These are phyloP conservation scores for Proliferodiscus dingleyae DNA, from an alignment of 2,329 filamentous ascomycete genomes.

Conservation along the genomic window DNA sequence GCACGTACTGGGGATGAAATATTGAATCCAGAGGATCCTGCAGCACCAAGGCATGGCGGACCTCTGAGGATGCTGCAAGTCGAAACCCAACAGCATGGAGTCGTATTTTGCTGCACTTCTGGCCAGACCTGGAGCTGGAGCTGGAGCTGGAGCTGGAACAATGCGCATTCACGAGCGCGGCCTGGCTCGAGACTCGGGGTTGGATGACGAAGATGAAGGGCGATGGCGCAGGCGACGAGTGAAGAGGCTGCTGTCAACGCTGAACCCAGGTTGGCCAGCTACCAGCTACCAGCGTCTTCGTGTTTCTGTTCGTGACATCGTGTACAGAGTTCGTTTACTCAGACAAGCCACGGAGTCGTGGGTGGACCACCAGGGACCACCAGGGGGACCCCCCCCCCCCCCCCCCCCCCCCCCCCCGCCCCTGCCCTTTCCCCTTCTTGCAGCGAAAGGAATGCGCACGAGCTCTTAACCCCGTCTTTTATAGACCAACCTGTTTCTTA, in stretches of 20 bases:
- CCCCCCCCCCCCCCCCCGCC: conserved; percentile 5
- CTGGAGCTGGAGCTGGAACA: too few relatives aligned
- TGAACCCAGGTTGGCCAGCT: too few relatives aligned
- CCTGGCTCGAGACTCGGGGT: too few relatives aligned
- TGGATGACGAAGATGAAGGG: too few relatives aligned
- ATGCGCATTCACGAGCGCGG: too few relatives aligned
- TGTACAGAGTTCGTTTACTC: neutral
- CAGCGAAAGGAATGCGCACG: conserved; percentile 6
- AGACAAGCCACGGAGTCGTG: neutral
- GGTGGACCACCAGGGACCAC: too few relatives aligned
- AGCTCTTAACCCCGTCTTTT: conserved; percentile 12
- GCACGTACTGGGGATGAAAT: conserved; percentile 18
- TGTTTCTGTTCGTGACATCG: too few relatives aligned
- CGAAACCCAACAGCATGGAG: conserved; percentile 19
- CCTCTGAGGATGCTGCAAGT: conserved; percentile 12
- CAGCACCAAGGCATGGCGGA: conserved; percentile 15
- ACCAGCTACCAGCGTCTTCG: too few relatives aligned
- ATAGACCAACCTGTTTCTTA: conserved; percentile 16
- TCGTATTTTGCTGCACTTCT: conserved; percentile 4
- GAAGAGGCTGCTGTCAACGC: too few relatives aligned
- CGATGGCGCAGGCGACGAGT: too few relatives aligned
- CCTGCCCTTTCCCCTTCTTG: neutral
- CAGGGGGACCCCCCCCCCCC: neutral
- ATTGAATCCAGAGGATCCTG: conserved; percentile 22
- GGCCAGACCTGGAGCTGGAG: neutral